Evolutionary conservation across 2,329 filamentous ascomycete species (phyloP).

Genomic region (Aspergillus sp.): DNA sequence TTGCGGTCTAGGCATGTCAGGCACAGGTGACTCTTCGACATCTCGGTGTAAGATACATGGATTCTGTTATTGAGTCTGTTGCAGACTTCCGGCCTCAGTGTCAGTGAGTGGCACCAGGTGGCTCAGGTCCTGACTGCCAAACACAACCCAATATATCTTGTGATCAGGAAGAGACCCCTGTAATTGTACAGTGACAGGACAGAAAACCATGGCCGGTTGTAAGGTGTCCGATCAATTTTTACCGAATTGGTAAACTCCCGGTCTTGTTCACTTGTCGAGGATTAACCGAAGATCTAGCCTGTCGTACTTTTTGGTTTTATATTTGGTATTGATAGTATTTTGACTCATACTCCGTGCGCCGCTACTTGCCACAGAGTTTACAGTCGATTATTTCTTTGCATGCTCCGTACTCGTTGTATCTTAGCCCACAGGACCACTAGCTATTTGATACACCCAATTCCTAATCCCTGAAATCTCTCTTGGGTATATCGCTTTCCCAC

Average conservation of each 20-base stretch:
- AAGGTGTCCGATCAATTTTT: neutral
- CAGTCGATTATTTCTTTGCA: constrained; percentile 13
- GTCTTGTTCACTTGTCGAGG: neutral
- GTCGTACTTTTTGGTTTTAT: neutral
- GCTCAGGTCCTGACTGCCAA: neutral
- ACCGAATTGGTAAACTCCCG: neutral
- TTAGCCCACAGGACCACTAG: constrained; percentile 13
- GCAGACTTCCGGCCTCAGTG: neutral
- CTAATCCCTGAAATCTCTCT: constrained; percentile 5
- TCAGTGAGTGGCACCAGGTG: constrained; percentile 5
- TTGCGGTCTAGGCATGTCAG: constrained; percentile 9
- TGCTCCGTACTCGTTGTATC: constrained; percentile 17
- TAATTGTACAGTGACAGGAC: neutral
- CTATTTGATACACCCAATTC: constrained; percentile 14
- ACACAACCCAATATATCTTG: neutral
- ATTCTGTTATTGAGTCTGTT: neutral
- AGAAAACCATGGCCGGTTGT: neutral
- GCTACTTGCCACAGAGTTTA: constrained; percentile 11
- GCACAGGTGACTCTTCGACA: neutral
- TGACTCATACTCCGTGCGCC: constrained; percentile 7
- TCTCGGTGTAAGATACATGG: neutral
- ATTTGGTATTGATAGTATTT: neutral
- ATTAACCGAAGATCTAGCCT: neutral
- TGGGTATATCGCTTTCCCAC: neutral
- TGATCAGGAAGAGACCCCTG: neutral